Conservation (phyloP, 2,329 filamentous ascomycete genomes). For the Aspergillus viridinutans region DNA sequence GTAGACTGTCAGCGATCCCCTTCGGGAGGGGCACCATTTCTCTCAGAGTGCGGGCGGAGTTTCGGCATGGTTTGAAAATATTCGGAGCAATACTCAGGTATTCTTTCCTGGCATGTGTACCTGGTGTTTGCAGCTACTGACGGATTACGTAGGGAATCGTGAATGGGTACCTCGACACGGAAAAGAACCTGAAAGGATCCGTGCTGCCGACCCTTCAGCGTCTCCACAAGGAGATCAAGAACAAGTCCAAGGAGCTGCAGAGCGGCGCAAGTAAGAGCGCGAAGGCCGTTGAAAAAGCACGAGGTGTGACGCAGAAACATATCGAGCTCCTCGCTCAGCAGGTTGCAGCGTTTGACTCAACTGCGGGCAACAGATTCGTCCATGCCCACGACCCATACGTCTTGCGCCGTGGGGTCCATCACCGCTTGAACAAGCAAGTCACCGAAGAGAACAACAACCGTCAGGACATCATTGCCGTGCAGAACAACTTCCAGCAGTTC, state of each 20-base stretch:
- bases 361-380: constrained; percentile 63
- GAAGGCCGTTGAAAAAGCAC: constrained; percentile 88
- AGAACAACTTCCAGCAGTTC: constrained; percentile 82
- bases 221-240: constrained; percentile 93
- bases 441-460: constrained; percentile 94
- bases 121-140: background rate
- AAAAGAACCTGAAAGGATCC: constrained; percentile 80
- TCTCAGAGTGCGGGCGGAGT: constrained; percentile 84
- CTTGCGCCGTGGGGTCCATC: constrained; percentile 71
- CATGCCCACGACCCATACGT: constrained; percentile 83
- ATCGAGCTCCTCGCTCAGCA: constrained; percentile 90
- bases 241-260: constrained; percentile 85
- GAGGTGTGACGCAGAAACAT: constrained; percentile 83
- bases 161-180: constrained; percentile 85
- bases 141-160: constrained; percentile 61
- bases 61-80: constrained; percentile 87
- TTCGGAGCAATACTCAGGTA: constrained; percentile 82
- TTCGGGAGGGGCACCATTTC: constrained; percentile 90
- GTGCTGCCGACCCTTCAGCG: constrained; percentile 86
- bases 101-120: background rate
- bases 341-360: constrained; percentile 71
- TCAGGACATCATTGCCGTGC: constrained; percentile 86
- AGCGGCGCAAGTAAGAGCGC: constrained; percentile 76
- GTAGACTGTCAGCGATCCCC: constrained; percentile 75
- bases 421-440: constrained; percentile 86